These are phyloP conservation scores for Candida bentonensis DNA, from an alignment of 805 yeast genomes.

Conservation along the genomic window DNA sequence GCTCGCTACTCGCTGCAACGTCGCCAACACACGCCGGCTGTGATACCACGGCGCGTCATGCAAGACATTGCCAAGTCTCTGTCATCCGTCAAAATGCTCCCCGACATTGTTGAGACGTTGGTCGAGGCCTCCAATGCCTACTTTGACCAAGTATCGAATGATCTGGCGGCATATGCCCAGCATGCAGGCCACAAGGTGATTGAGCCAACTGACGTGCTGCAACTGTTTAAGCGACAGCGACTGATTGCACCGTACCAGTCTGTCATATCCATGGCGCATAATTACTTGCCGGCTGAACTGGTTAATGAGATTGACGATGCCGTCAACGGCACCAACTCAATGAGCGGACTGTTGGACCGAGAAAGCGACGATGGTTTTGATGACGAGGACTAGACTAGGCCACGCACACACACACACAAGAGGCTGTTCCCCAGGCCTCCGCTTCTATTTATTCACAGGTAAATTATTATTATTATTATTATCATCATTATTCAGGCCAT, in stretches of 20 bases:
- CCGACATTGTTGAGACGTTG: constrained; percentile 15
- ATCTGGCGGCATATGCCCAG: constrained; percentile 20
- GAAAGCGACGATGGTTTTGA: background rate
- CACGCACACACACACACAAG: no score
- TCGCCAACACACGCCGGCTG: background rate
- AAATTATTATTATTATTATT: no score
- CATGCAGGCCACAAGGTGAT: constrained; percentile 21
- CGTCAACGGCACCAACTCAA: background rate
- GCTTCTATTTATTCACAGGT: no score
- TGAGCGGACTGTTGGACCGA: background rate
- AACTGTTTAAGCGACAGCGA: constrained; percentile 21
- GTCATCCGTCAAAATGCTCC: constrained; percentile 4
- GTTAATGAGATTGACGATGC: constrained; percentile 9
- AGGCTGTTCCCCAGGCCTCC: no score
- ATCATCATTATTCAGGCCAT: background rate
- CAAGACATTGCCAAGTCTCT: constrained; percentile 8
- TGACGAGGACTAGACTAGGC: background rate
- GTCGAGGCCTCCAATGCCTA: constrained; percentile 16
- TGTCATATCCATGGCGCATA: constrained; percentile 17
- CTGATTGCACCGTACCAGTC: constrained; percentile 11
- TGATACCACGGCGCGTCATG: constrained; percentile 3
- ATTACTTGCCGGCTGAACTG: constrained; percentile 20
- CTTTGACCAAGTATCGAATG: constrained; percentile 18
- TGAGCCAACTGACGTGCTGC: constrained; percentile 15
- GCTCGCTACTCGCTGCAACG: no score